phyloP scores from a whole-genome alignment of 2,329 filamentous ascomycete species.

The Dothiorella sarmentorum region DNA sequence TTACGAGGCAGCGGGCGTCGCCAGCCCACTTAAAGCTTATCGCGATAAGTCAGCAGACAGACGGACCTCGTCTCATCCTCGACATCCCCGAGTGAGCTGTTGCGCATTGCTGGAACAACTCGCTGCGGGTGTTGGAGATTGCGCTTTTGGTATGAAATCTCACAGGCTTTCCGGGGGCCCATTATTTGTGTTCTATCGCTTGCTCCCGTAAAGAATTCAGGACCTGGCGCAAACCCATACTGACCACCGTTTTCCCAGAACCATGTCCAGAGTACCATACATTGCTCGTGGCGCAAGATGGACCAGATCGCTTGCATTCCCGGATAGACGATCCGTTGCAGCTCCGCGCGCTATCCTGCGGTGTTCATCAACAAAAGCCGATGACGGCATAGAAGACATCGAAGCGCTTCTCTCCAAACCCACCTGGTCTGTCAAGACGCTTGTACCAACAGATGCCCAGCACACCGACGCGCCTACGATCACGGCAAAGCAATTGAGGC shows the following conservation, averaged over 20 bases:
- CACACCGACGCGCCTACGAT: conserved; percentile 44
- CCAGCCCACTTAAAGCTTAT: conserved; percentile 8
- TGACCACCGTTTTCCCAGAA: neutral
- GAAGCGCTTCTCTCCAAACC: conserved; percentile 59
- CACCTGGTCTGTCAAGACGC: conserved; percentile 77
- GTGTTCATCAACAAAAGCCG: neutral
- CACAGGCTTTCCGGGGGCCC: too few species aligned
- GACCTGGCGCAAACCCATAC: neutral
- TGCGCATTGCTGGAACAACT: neutral
- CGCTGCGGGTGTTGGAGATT: neutral
- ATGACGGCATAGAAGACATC: conserved; percentile 32
- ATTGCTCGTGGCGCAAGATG: neutral
- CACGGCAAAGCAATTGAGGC: conserved; percentile 66
- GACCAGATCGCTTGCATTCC: neutral
- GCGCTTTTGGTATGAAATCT: neutral
- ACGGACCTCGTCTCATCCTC: neutral
- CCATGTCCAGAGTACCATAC: neutral
- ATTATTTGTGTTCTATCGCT: neutral
- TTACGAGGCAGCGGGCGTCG: conserved; percentile 16
- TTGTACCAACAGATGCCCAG: conserved; percentile 54
- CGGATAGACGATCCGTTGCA: neutral
- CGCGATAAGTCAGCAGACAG: neutral
- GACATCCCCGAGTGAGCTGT: neutral
- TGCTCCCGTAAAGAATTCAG: neutral
- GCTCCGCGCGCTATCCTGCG: too few species aligned